A percentile compares a stretch with the other conserved stretches of the same genome.
These are phyloP conservation scores for Schwanniomyces occidentalis DNA, from an alignment of 805 yeast genomes.

Conservation along the genomic window DNA sequence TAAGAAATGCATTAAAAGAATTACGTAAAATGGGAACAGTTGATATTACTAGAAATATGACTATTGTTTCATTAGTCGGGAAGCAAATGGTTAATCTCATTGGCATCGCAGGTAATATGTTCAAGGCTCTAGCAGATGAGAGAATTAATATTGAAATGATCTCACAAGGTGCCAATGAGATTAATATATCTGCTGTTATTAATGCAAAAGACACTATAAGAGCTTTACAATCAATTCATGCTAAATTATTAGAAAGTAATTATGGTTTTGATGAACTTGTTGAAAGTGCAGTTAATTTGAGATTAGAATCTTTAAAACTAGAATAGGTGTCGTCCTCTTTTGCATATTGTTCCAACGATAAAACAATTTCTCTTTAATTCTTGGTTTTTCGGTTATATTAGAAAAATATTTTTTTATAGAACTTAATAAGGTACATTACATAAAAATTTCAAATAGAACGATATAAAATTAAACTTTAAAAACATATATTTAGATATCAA, in stretches of 20 bases:
- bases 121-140: conserved; percentile 89
- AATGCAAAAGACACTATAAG: conserved; percentile 78
- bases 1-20: conserved; percentile 75
- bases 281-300: conserved; percentile 29
- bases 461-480: conserved; percentile 1
- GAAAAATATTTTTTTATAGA: no score
- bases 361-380: no score
- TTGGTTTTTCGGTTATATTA: background rate
- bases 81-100: conserved; percentile 95
- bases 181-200: conserved; percentile 93
- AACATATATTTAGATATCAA: conserved; percentile 23
- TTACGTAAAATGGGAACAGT: conserved; percentile 81
- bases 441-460: background rate
- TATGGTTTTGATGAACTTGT: conserved; percentile 21
- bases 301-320: conserved; percentile 30
- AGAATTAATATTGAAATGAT: conserved; percentile 96
- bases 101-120: conserved; percentile 97
- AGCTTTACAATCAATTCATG: conserved; percentile 85
- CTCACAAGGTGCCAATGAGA: conserved; percentile 97
- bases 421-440: no score
- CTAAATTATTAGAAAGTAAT: conserved; percentile 58
- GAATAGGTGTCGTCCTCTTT: no score
- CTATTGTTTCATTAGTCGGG: conserved; percentile 93
- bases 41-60: conserved; percentile 82
- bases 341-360: no score